Percentiles rank a stretch among this genome's conserved stretches.
These are phyloP conservation scores for Parsonsia alboflavescens DNA, from an alignment of 257 asterid genomes.

Conservation along the genomic window DNA sequence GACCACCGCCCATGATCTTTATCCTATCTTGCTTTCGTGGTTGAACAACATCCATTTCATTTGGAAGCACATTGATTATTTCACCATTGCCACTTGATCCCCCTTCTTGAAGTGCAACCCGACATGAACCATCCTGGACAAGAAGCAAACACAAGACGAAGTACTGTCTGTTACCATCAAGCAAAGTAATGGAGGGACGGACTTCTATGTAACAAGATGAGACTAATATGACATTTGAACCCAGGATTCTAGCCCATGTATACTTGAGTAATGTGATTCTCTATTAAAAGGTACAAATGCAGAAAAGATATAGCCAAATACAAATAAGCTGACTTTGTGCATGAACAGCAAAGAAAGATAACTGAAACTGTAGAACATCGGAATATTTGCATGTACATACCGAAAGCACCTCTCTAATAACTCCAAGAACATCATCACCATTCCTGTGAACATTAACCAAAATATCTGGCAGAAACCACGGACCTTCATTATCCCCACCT, in stretches of 20 bases:
- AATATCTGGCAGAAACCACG: conserved; percentile 76
- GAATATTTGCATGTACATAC: conserved; percentile 34
- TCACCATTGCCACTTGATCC: conserved; percentile 69
- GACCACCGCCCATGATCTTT: conserved; percentile 79
- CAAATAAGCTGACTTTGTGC: not conserved
- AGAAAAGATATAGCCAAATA: not conserved
- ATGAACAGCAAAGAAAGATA: not conserved
- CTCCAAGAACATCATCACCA: conserved; percentile 70
- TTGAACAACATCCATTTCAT: conserved; percentile 49
- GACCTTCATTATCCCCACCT: conserved; percentile 87
- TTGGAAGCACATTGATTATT: conserved; percentile 43
- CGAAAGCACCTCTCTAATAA: conserved; percentile 69
- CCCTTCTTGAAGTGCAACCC: conserved; percentile 67
- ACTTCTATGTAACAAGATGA: not conserved
- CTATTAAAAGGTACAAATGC: not conserved
- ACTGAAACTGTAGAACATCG: not conserved
- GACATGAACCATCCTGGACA: conserved; percentile 80
- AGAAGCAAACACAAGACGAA: not conserved
- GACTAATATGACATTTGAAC: not conserved
- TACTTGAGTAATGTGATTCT: not conserved
- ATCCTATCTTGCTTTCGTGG: conserved; percentile 68
- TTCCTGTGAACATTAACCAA: conserved; percentile 67
- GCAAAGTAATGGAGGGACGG: not conserved
- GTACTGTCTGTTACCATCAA: too few species aligned
- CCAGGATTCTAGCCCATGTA: not conserved